Evolutionary conservation across 345 rosid species (phyloP).

Genomic region (Eucalyptus regnans): DNA sequence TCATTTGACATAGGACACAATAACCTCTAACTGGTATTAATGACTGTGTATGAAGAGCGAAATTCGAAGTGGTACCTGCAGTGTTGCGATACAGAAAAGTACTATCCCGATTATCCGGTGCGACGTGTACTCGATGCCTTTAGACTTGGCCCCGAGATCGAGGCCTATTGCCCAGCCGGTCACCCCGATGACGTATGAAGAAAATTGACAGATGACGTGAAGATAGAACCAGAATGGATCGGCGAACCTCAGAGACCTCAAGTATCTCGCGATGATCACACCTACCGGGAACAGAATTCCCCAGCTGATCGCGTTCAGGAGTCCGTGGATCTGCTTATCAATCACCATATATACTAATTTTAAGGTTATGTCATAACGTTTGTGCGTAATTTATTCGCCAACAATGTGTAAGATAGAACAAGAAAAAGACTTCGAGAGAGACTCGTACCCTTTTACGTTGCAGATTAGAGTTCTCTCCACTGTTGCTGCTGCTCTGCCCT

Average conservation of each 20-base stretch:
- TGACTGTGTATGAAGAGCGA: neutral
- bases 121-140: slow-evolving; percentile 13
- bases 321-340: slow-evolving; percentile 60
- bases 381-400: neutral
- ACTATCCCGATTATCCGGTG: slow-evolving; percentile 69
- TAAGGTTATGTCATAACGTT: neutral
- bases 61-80: slow-evolving; percentile 38
- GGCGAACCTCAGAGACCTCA: slow-evolving; percentile 52
- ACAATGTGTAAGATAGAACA: neutral
- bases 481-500: neutral
- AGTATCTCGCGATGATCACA: slow-evolving; percentile 51
- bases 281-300: slow-evolving; percentile 74
- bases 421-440: neutral
- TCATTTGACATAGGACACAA: neutral
- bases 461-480: neutral
- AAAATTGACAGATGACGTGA: slow-evolving; percentile 57
- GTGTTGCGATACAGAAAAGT: slow-evolving; percentile 54
- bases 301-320: slow-evolving; percentile 84
- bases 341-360: neutral
- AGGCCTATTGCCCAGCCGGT: slow-evolving; percentile 93
- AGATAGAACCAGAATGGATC: slow-evolving; percentile 90
- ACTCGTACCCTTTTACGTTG: neutral
- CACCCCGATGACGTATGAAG: slow-evolving; percentile 66
- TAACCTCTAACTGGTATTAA: neutral
- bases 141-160: slow-evolving; percentile 61